Conservation (phyloP, 2,329 filamentous ascomycete genomes). For the Cadophora sp. region DNA sequence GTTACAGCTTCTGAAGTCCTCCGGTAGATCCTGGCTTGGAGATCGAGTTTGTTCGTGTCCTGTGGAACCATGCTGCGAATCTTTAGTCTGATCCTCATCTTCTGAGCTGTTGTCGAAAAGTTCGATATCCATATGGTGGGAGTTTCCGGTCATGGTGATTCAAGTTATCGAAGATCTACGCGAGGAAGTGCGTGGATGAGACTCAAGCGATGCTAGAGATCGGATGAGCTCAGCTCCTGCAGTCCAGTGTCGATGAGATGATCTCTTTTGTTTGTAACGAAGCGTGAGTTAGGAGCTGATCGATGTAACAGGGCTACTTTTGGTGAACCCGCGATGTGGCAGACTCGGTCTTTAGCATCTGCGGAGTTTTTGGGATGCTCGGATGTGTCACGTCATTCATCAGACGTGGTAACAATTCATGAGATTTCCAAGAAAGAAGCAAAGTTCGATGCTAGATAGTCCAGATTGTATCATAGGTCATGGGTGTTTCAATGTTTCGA, state of each 20-base stretch:
- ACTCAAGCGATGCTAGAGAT: neutral
- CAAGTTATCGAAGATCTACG: neutral
- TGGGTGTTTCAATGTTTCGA: conserved; percentile 3
- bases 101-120: neutral
- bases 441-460: neutral
- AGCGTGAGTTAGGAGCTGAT: neutral
- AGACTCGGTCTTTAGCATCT: neutral
- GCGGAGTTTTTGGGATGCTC: neutral
- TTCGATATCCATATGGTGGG: conserved; percentile 4
- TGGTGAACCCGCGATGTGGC: neutral
- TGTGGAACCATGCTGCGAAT: too few species aligned
- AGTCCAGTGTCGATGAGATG: neutral
- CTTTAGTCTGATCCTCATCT: too few species aligned
- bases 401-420: neutral
- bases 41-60: neutral
- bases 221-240: neutral
- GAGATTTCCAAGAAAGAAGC: neutral
- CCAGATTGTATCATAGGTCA: neutral
- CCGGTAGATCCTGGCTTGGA: neutral
- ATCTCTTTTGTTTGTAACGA: neutral
- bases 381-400: conserved; percentile 1
- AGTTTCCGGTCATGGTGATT: conserved; percentile 2
- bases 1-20: neutral
- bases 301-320: neutral
- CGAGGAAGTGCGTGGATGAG: neutral